Percentiles rank a stretch among this genome's conserved stretches.
Conservation (phyloP, 441 rosid species). For the Brassica hybrid region DNA sequence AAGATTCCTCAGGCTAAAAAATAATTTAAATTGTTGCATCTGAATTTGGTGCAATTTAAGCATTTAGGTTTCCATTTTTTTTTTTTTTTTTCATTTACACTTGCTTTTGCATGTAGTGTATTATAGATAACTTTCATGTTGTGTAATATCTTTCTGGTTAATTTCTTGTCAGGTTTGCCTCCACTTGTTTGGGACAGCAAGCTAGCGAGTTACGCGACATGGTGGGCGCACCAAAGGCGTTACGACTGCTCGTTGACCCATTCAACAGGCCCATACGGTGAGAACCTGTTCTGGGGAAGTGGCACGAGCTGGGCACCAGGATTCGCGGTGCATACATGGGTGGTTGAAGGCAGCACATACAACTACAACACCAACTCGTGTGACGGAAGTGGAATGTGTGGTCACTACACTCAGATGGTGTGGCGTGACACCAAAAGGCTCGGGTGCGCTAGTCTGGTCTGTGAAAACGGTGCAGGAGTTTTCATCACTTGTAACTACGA, state of each 20-base stretch:
- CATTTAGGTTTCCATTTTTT: neutral
- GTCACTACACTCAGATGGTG: constrained; percentile 77
- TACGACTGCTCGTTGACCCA: constrained; percentile 60
- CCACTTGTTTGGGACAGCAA: constrained; percentile 55
- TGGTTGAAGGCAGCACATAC: constrained; percentile 53
- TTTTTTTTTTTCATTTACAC: neutral
- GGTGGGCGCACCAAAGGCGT: constrained; percentile 62
- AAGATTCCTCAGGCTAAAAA: too few species aligned
- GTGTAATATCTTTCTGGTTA: neutral
- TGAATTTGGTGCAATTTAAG: neutral
- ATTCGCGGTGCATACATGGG: constrained; percentile 58
- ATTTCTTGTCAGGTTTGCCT: constrained; percentile 36
- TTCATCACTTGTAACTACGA: constrained; percentile 91
- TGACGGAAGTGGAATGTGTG: constrained; percentile 54
- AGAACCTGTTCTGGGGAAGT: constrained; percentile 78
- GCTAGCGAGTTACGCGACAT: constrained; percentile 49
- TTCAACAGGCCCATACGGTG: constrained; percentile 67
- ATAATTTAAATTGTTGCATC: too few species aligned
- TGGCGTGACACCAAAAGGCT: constrained; percentile 58
- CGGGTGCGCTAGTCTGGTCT: constrained; percentile 59
- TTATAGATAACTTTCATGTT: neutral
- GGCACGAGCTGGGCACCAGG: constrained; percentile 58
- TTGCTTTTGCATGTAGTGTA: neutral
- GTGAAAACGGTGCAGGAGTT: constrained; percentile 59
- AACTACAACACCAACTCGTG: constrained; percentile 54